phyloP scores from a whole-genome alignment of 164 flowering plant species.

The Chloranthus sessilifolius region DNA sequence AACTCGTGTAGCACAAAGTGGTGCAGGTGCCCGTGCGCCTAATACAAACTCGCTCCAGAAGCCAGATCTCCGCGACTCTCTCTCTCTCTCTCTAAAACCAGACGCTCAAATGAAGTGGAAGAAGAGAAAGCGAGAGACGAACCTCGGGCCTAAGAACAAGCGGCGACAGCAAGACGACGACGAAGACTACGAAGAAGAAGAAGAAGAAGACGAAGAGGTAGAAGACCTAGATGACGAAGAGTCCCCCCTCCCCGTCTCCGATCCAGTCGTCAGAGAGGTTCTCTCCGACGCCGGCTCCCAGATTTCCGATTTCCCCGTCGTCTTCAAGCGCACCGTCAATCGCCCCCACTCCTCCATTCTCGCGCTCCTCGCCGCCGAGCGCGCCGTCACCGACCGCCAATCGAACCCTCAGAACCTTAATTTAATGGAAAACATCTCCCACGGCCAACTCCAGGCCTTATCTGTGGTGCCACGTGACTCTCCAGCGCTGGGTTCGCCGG shows the following conservation, averaged over 20 bases:
- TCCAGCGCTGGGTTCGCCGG: conserved; percentile 26
- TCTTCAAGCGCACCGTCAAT: conserved; percentile 50
- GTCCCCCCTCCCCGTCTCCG: conserved; percentile 1
- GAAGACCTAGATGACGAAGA: conserved; percentile 1
- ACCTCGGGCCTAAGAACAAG: conserved; percentile 1
- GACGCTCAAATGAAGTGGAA: too few species aligned
- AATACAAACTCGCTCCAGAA: too few species aligned
- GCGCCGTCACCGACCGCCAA: conserved; percentile 18
- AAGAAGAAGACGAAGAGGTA: conserved; percentile 9
- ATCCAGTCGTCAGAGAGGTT: conserved; percentile 32
- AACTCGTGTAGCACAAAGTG: too few species aligned
- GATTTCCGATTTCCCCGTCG: conserved; percentile 62
- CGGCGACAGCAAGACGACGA: conserved; percentile 7
- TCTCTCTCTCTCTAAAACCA: too few species aligned
- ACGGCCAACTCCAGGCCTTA: conserved; percentile 86
- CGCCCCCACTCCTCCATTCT: conserved; percentile 73
- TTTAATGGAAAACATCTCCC: conserved; percentile 75
- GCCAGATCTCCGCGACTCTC: too few species aligned
- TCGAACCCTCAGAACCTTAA: conserved; percentile 12
- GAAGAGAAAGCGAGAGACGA: conserved; percentile 15
- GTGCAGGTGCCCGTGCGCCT: too few species aligned
- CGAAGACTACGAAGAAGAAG: conserved; percentile 8
- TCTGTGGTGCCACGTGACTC: conserved; percentile 61
- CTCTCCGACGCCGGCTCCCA: conserved; percentile 38
- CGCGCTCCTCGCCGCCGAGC: conserved; percentile 49